Evolutionary conservation across 2,329 filamentous ascomycete species (phyloP).

Genomic region (Ophiostoma angusticollis): DNA sequence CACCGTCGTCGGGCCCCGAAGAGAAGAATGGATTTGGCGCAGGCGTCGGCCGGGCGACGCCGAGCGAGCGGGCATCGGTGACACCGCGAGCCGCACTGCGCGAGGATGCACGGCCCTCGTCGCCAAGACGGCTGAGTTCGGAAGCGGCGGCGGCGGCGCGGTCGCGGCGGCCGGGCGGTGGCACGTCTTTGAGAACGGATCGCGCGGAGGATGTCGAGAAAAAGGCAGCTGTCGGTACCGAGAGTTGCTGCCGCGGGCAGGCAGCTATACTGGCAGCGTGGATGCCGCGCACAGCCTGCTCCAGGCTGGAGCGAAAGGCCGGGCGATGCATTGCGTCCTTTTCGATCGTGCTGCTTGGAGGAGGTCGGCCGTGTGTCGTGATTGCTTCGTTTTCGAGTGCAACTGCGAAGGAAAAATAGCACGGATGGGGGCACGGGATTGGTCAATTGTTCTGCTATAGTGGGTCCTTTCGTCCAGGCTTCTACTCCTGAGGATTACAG

Average conservation of each 20-base stretch:
- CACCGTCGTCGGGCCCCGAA: background rate
- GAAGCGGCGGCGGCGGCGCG: constrained; percentile 16
- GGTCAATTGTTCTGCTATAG: constrained; percentile 1
- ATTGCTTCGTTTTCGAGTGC: background rate
- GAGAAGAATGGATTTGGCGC: background rate
- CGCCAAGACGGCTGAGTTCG: constrained; percentile 14
- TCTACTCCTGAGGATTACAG: too few species aligned
- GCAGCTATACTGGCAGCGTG: background rate
- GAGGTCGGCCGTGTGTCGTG: constrained; percentile 1
- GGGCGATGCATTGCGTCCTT: constrained; percentile 11
- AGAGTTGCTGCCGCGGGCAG: background rate
- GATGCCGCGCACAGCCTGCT: constrained; percentile 3
- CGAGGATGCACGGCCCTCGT: too few species aligned
- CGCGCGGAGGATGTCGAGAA: constrained; percentile 12
- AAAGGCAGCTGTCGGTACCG: background rate
- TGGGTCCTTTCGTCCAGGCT: too few species aligned
- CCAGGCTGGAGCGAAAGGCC: constrained; percentile 11
- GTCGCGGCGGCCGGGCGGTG: constrained; percentile 11
- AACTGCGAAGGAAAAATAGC: constrained; percentile 1
- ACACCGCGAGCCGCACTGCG: background rate
- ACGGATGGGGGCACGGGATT: background rate
- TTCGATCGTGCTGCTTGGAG: background rate
- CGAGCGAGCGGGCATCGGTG: constrained; percentile 6
- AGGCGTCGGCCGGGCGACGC: background rate
- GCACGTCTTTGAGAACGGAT: constrained; percentile 8